Conservation (phyloP, 2,329 filamentous ascomycete genomes). For the Ceratocystiopsis sp. region DNA sequence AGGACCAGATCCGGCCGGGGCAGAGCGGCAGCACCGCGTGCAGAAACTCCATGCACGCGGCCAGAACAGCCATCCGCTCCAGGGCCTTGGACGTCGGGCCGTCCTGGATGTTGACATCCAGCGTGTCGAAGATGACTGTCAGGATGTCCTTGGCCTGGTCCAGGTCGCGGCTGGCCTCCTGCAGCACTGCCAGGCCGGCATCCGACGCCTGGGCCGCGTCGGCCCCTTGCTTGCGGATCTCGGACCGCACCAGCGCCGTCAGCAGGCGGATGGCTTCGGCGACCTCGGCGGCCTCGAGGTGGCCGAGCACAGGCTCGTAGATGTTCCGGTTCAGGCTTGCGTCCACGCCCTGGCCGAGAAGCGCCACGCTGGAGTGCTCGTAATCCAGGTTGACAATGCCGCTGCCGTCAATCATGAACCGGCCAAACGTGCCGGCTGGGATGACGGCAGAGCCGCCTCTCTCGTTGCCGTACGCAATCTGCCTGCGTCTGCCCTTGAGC, state of each 20-base stretch:
- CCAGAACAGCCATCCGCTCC: conserved; percentile 42
- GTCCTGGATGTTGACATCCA: conserved; percentile 53
- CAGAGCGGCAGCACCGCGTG: conserved; percentile 54
- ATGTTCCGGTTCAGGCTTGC: conserved; percentile 43
- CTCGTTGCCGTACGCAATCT: too few species aligned
- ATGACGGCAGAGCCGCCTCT: conserved; percentile 33
- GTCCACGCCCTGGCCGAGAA: conserved; percentile 61
- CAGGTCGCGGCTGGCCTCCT: conserved; percentile 39
- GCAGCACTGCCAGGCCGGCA: conserved; percentile 31
- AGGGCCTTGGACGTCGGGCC: conserved; percentile 39
- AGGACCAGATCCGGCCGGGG: conserved; percentile 79
- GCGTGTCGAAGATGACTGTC: conserved; percentile 64
- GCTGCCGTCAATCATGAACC: conserved; percentile 61
- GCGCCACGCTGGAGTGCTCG: conserved; percentile 60
- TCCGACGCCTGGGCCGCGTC: conserved; percentile 11
- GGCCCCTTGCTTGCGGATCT: conserved; percentile 16
- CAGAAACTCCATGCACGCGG: conserved; percentile 64
- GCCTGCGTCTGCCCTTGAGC: conserved; percentile 6
- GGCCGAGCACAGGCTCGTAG: conserved; percentile 33
- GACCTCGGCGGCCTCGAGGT: conserved; percentile 42
- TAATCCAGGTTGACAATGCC: conserved; percentile 64
- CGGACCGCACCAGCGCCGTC: conserved; percentile 47
- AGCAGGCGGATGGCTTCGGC: conserved; percentile 61
- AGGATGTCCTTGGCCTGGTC: conserved; percentile 56
- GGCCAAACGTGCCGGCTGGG: conserved; percentile 46